Evolutionary conservation across 2,329 filamentous ascomycete species (phyloP), one percentile per base, ranked within the genome.

Genomic region (Penicillium concentricum): DNA sequence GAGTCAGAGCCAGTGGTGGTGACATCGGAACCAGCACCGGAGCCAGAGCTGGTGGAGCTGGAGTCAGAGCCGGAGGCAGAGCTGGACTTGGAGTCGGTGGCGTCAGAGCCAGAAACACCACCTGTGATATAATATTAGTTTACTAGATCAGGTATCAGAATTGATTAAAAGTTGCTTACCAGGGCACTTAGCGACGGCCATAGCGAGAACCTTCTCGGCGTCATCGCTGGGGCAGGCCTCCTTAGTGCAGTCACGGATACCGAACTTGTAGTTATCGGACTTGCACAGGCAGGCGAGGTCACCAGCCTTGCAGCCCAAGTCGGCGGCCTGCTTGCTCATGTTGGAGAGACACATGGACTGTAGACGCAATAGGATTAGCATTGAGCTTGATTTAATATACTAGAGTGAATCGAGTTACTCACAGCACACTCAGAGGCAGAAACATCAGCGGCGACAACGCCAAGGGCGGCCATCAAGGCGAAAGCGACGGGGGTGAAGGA

Each of bases 211-310:
- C 15, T 62, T 45, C 46, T 59, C 53, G 12, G 73, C 58, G 56
- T 78, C 68, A 24, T 75, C 73, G 15, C 59, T 64, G 42, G 74
- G 74, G 66, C 79, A 81, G 34, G 77, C 74, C 65, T 79, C 58
- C 16, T 61, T 44, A 39, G 75, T 75, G 71, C 79, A 81, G 67
- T 81, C 79, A 37, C 73, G 76, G 46, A 81, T 70, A 56, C 79
- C 79, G 58, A 69, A 75, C 30, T 64, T 56, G 65, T 80, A 80
- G 71, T 81, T 60, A 22, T 60, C 32, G 51, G 66, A 74, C 35
- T 62, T 67, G 71, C 78, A 80, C 41, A 77, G 69, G 62, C 78
- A 81, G 28, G 53, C 51, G 42, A 70, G 43, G 59, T 80, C 75
- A 43, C 61, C 64, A 26, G 61, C 38, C 24, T 63, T 60, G 67